These are phyloP conservation scores for Trichoderma atrobrunneum DNA, from an alignment of 2,329 filamentous ascomycete species.

Conservation along the genomic window DNA sequence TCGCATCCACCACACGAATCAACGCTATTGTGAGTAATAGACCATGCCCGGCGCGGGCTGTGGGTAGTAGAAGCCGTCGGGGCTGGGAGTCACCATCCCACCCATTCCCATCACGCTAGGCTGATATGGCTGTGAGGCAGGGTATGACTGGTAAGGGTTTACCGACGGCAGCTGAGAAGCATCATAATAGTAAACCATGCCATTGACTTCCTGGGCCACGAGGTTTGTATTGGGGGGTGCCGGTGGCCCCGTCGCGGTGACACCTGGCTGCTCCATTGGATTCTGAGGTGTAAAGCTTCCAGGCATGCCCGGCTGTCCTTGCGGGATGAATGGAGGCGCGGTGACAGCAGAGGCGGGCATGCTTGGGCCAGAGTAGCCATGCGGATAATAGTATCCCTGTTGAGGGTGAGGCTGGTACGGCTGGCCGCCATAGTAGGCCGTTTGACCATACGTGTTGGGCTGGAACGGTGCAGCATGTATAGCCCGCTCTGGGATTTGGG, in stretches of 20 bases:
- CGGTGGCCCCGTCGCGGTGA: conserved; percentile 32
- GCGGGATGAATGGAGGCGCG: conserved; percentile 57
- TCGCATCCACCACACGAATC: conserved; percentile 24
- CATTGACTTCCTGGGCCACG: conserved; percentile 84
- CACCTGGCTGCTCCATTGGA: conserved; percentile 38
- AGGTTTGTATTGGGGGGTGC: conserved; percentile 41
- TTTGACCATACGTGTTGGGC: conserved; percentile 62
- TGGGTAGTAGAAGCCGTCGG: conserved; percentile 69
- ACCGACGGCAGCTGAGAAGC: conserved; percentile 65
- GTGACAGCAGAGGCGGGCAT: conserved; percentile 47
- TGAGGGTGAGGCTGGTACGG: conserved; percentile 40
- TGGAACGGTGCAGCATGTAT: conserved; percentile 91
- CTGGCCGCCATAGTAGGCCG: conserved; percentile 54
- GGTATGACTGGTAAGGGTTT: conserved; percentile 47
- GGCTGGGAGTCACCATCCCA: conserved; percentile 72
- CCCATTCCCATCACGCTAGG: conserved; percentile 66
- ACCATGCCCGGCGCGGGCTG: conserved; percentile 55
- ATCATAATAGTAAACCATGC: conserved; percentile 95
- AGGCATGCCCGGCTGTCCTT: conserved; percentile 46
- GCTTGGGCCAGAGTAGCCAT: conserved; percentile 46
- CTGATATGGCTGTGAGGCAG: conserved; percentile 52
- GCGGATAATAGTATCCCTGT: conserved; percentile 68
- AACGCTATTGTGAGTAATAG: conserved; percentile 58
- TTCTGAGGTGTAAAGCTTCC: conserved; percentile 43
- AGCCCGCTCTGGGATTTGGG: conserved; percentile 88